Evolutionary conservation across 2,329 filamentous ascomycete species (phyloP).

Genomic region (Blastomyces emzantsi): DNA sequence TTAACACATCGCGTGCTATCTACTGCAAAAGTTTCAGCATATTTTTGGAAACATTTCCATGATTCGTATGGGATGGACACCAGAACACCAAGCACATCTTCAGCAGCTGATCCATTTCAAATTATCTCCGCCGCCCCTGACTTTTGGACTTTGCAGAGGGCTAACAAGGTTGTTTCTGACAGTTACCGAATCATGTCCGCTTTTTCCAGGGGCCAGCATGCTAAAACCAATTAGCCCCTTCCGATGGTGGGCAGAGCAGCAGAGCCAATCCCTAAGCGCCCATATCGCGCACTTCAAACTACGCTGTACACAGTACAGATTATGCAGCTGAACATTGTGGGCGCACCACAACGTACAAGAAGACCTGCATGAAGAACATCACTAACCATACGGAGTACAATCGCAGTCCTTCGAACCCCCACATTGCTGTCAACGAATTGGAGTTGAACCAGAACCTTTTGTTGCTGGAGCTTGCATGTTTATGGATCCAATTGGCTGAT

Average conservation of each 20-base stretch:
- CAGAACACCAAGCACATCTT: not conserved
- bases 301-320: too few species aligned
- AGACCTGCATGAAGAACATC: conserved; percentile 1
- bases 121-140: not conserved
- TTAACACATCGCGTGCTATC: not conserved
- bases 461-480: not conserved
- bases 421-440: not conserved
- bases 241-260: not conserved
- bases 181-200: not conserved
- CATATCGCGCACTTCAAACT: conserved; percentile 11
- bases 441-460: not conserved
- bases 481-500: conserved; percentile 5
- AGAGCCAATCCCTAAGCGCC: conserved; percentile 20
- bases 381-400: not conserved
- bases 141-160: not conserved
- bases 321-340: not conserved
- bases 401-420: not conserved
- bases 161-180: conserved; percentile 1
- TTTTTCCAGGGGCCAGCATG: not conserved
- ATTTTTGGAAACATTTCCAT: not conserved
- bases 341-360: not conserved
- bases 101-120: not conserved
- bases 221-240: not conserved
- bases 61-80: not conserved
- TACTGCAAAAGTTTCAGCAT: not conserved